Conservation (phyloP, 2,329 filamentous ascomycete genomes). For the Sclerotiophoma versabilis region DNA sequence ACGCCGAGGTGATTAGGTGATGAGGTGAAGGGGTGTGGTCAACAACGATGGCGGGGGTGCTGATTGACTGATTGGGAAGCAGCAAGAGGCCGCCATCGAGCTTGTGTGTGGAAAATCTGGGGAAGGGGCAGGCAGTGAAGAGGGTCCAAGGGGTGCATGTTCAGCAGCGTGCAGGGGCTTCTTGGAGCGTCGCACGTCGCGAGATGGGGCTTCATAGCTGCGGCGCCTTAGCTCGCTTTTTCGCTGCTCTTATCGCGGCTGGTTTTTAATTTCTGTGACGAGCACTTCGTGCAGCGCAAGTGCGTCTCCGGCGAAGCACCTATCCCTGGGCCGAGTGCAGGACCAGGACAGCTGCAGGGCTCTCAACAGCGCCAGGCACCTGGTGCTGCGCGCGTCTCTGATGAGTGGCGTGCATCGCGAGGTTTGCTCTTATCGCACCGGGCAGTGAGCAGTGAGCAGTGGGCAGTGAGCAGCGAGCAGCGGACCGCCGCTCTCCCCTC, state of each 20-base stretch:
- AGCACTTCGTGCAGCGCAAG: not conserved
- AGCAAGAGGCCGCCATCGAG: constrained; percentile 2
- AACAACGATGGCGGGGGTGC: constrained; percentile 8
- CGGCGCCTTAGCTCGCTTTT: not conserved
- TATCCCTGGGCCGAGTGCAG: not conserved
- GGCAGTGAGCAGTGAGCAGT: not conserved
- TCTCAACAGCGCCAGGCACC: constrained; percentile 14
- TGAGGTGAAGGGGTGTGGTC: too few species aligned
- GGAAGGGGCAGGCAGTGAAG: constrained; percentile 7
- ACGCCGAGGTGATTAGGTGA: not conserved
- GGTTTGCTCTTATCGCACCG: constrained; percentile 4
- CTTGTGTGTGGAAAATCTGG: constrained; percentile 10
- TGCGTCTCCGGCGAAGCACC: not conserved
- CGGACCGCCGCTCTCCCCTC: not conserved
- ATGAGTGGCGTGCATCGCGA: not conserved
- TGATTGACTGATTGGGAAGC: not conserved
- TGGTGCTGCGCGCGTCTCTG: not conserved
- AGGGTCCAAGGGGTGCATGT: constrained; percentile 8
- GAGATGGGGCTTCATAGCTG: constrained; percentile 14
- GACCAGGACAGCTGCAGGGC: constrained; percentile 2
- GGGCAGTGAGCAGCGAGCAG: not conserved
- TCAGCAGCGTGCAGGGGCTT: constrained; percentile 7
- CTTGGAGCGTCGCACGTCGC: not conserved
- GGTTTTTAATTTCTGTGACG: constrained; percentile 9
- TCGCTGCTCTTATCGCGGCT: constrained; percentile 20